Percentiles rank a stretch among this genome's conserved stretches.
These are phyloP conservation scores for Rosa rugosa DNA, from an alignment of 306 rosid genomes.

Conservation along the genomic window DNA sequence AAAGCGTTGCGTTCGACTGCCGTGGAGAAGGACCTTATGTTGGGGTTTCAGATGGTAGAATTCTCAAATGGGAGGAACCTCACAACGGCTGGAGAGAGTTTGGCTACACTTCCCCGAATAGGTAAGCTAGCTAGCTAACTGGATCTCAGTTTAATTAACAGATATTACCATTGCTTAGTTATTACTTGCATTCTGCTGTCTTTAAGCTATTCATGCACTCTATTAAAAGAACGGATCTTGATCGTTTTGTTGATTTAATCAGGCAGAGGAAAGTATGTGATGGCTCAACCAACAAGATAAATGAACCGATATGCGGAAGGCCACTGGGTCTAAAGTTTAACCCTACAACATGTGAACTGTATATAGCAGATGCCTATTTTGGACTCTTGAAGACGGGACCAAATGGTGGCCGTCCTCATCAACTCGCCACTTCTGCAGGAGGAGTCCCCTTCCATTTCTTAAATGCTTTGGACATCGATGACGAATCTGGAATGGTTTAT, in stretches of 20 bases:
- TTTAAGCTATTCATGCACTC: neutral
- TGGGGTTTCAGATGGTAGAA: conserved; percentile 56
- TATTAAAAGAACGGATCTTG: neutral
- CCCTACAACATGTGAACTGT: conserved; percentile 32
- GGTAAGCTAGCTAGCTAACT: conserved; percentile 31
- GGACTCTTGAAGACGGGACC: conserved; percentile 47
- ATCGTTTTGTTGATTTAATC: neutral
- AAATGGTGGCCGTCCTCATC: conserved; percentile 44
- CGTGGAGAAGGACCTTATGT: conserved; percentile 59
- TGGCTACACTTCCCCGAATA: conserved; percentile 42
- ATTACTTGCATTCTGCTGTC: neutral
- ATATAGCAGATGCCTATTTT: conserved; percentile 54
- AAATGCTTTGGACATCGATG: conserved; percentile 52
- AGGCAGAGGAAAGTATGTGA: conserved; percentile 45
- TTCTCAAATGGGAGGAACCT: conserved; percentile 51
- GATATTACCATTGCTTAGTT: neutral
- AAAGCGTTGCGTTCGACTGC: conserved; percentile 63
- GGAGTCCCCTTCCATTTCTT: conserved; percentile 43
- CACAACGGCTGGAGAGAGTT: conserved; percentile 40
- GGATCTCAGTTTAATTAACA: too few relatives aligned
- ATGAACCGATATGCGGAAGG: conserved; percentile 57
- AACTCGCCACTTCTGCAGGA: conserved; percentile 37
- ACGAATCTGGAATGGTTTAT: conserved; percentile 42
- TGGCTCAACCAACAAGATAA: conserved; percentile 28
- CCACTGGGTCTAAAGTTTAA: conserved; percentile 50